These are phyloP conservation scores for Athelia psychrophila DNA, from an alignment of 1,284 basidiomycete genomes.

Conservation along the genomic window DNA sequence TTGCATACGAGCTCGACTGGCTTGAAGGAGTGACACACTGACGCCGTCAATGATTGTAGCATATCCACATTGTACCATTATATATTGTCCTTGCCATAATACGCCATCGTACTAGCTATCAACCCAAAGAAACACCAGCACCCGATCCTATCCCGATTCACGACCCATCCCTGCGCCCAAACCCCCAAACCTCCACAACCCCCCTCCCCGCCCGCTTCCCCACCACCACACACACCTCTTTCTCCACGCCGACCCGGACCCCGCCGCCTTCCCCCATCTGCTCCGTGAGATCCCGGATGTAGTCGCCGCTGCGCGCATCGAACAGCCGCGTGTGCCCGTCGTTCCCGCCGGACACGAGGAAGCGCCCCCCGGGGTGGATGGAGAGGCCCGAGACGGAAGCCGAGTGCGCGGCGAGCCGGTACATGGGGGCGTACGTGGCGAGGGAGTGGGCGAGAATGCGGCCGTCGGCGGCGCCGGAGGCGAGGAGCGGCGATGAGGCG, in stretches of 20 bases:
- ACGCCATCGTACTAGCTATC: background rate
- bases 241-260: slow-evolving; percentile 87
- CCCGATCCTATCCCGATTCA: background rate
- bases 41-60: background rate
- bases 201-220: slow-evolving; percentile 84
- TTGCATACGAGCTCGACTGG: too few species aligned
- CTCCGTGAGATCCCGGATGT: slow-evolving; percentile 75
- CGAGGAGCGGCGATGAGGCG: slow-evolving; percentile 88
- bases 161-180: slow-evolving; percentile 45
- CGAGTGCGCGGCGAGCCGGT: slow-evolving; percentile 80
- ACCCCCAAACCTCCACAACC: slow-evolving; percentile 86
- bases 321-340: slow-evolving; percentile 91
- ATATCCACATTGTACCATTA: background rate
- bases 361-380: slow-evolving; percentile 84
- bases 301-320: slow-evolving; percentile 68
- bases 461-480: slow-evolving; percentile 93
- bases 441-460: slow-evolving; percentile 90
- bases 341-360: slow-evolving; percentile 83
- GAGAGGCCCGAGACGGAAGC: slow-evolving; percentile 88
- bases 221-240: slow-evolving; percentile 80
- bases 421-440: slow-evolving; percentile 39
- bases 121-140: background rate
- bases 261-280: slow-evolving; percentile 19
- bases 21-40: too few species aligned
- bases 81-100: too few species aligned